phyloP scores from a whole-genome alignment of 2,329 filamentous ascomycete genomes.

The Neofusicoccum cordaticola region DNA sequence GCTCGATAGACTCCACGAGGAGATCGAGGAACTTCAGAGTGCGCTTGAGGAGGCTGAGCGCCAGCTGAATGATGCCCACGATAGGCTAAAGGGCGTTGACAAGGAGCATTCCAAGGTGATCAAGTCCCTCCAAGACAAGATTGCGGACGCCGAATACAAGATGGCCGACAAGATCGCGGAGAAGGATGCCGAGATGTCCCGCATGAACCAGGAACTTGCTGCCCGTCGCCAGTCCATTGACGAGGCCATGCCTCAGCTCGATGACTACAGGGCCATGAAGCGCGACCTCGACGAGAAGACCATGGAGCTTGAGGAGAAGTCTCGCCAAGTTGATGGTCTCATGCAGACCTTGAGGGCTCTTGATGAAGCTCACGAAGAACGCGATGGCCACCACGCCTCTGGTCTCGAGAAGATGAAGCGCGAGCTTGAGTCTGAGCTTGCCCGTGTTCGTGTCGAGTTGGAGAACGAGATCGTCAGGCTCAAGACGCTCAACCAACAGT shows the following conservation, averaged over 20 bases:
- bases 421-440: conserved; percentile 6
- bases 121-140: conserved; percentile 15
- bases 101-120: conserved; percentile 14
- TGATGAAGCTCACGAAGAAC: conserved; percentile 13
- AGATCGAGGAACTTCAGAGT: conserved; percentile 13
- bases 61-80: conserved; percentile 9
- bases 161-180: conserved; percentile 15
- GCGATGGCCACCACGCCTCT: conserved; percentile 15
- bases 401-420: conserved; percentile 13
- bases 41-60: conserved; percentile 4
- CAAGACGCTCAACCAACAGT: conserved; percentile 14
- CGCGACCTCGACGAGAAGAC: conserved; percentile 15
- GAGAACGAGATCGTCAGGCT: conserved; percentile 16
- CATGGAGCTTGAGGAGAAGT: conserved; percentile 15
- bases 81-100: conserved; percentile 5
- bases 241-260: conserved; percentile 15
- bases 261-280: conserved; percentile 12
- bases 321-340: conserved; percentile 18
- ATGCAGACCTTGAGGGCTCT: conserved; percentile 14
- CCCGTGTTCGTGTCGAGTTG: conserved; percentile 3
- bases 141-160: conserved; percentile 13
- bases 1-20: conserved; percentile 15
- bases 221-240: conserved; percentile 16
- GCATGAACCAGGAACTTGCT: conserved; percentile 17
- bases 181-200: conserved; percentile 15